A percentile compares a stretch with the other conserved stretches of the same genome.
phyloP scores from a whole-genome alignment of 2,329 filamentous ascomycete genomes.

The Fusarium nygamai region DNA sequence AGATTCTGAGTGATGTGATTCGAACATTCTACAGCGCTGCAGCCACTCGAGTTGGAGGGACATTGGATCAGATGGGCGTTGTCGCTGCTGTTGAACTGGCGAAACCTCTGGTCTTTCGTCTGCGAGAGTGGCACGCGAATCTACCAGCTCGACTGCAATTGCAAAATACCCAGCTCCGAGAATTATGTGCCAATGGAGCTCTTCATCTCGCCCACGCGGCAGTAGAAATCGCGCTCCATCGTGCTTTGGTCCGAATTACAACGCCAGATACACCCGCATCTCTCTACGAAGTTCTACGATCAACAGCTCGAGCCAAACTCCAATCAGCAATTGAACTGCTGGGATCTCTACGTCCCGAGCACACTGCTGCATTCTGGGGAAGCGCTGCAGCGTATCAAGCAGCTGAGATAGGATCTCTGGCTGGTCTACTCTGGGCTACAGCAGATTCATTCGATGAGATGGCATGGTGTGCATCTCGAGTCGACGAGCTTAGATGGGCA shows the following conservation, averaged over 20 bases:
- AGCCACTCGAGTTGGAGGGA: constrained; percentile 45
- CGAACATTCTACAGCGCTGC: constrained; percentile 57
- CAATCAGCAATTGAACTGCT: constrained; percentile 54
- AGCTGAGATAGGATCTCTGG: constrained; percentile 54
- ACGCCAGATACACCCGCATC: constrained; percentile 45
- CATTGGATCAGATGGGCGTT: constrained; percentile 46
- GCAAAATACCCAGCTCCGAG: constrained; percentile 53
- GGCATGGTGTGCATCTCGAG: constrained; percentile 51
- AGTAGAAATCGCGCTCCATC: constrained; percentile 61
- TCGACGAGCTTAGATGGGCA: constrained; percentile 55
- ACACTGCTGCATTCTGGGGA: constrained; percentile 58
- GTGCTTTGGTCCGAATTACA: constrained; percentile 58
- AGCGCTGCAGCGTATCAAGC: constrained; percentile 56
- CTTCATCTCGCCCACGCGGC: constrained; percentile 62
- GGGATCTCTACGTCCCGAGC: constrained; percentile 55
- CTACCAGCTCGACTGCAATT: constrained; percentile 58
- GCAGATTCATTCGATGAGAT: constrained; percentile 51
- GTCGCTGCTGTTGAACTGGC: constrained; percentile 48
- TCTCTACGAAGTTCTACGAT: constrained; percentile 47
- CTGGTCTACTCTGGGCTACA: constrained; percentile 54
- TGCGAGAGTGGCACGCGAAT: constrained; percentile 57
- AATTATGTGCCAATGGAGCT: constrained; percentile 55
- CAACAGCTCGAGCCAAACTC: constrained; percentile 52
- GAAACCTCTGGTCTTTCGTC: constrained; percentile 47
- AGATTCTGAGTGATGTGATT: constrained; percentile 62